Conservation (phyloP, 768 basidiomycete species). For the Tubosaeta sp. region DNA sequence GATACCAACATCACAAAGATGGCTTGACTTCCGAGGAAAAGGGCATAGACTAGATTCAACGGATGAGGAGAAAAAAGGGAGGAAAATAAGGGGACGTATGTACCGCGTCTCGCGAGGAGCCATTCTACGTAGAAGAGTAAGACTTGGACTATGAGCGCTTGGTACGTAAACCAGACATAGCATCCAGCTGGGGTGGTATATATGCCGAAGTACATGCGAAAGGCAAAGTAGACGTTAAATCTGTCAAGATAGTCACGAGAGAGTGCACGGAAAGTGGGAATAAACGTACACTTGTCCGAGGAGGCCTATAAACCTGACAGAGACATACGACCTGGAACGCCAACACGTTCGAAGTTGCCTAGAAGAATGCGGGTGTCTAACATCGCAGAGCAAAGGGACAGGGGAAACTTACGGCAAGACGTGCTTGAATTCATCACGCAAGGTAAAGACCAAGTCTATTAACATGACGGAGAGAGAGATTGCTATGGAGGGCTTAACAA, state of each 20-base stretch:
- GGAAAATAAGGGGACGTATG: background rate
- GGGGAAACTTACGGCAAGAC: slow-evolving; percentile 22
- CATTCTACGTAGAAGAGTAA: slow-evolving; percentile 11
- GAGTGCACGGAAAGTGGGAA: background rate
- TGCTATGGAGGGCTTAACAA: background rate
- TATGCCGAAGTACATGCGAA: slow-evolving; percentile 15
- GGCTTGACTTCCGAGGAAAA: slow-evolving; percentile 8
- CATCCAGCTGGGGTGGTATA: slow-evolving; percentile 6
- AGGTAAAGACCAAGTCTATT: slow-evolving; percentile 6
- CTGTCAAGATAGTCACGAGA: slow-evolving; percentile 4
- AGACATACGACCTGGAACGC: slow-evolving; percentile 7
- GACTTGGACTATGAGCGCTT: slow-evolving; percentile 11
- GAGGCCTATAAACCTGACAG: slow-evolving; percentile 14
- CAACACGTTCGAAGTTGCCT: slow-evolving; percentile 10
- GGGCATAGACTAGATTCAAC: slow-evolving; percentile 12
- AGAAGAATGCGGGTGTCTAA: background rate
- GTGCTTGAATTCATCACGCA: slow-evolving; percentile 13
- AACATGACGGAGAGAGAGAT: slow-evolving; percentile 13
- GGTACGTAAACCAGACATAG: slow-evolving; percentile 14
- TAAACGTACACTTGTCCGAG: slow-evolving; percentile 16
- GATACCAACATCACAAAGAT: slow-evolving; percentile 9
- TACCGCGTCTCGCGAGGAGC: slow-evolving; percentile 18
- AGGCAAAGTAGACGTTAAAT: slow-evolving; percentile 18
- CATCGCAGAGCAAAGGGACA: background rate
- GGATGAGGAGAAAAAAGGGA: background rate